Evolutionary conservation across 768 basidiomycete species (phyloP), one percentile per base, ranked within the genome.

Genomic region (Pholiota microspora): DNA sequence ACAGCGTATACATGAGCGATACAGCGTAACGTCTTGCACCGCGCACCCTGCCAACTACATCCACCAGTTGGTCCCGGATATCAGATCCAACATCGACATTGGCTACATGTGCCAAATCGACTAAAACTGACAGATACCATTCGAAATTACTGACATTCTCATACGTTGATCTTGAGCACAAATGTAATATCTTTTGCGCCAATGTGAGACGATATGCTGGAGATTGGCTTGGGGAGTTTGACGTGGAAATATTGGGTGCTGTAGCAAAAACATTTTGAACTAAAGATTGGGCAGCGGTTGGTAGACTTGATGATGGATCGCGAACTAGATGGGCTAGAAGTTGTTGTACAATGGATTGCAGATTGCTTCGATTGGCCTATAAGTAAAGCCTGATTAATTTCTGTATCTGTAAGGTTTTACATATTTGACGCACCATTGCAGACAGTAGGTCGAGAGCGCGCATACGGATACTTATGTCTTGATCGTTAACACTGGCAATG

Each of bases 391-490:
- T 54, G 48, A n/a, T 38, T 36, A 31, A 40, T 40, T 32, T 51
- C 51, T 54, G 18, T 49, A 32, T 42, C 27, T 31, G 27, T 16
- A 45, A 36, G 48, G 4, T 28, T 29, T 18, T 1, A 38, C 27
- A 5, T 42, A 62, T 77, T 61, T 36, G 10, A 16, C 18, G 16
- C 65, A 94, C 96, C 88, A 99, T 96, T 4, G 91, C 92, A 21
- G 92, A 89, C 24, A 98, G 82, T 3, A 99, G 80, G 64, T 98
- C 97, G 23, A 99, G 80, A 1, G 96, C 94, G 53, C 97, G 81
- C 89, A 98, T 91, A 13, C 97, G 84, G 54, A 99, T 98, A 55
- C 92, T 95, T 51, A 98, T 86, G 68, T 99, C 97, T 56, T 89
- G 83, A 63, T 98, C 96, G 61, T 91, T 89, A 49, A 98, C 80